Conservation (phyloP, 2,329 filamentous ascomycete species). For the Thielaviopsis punctulata region DNA sequence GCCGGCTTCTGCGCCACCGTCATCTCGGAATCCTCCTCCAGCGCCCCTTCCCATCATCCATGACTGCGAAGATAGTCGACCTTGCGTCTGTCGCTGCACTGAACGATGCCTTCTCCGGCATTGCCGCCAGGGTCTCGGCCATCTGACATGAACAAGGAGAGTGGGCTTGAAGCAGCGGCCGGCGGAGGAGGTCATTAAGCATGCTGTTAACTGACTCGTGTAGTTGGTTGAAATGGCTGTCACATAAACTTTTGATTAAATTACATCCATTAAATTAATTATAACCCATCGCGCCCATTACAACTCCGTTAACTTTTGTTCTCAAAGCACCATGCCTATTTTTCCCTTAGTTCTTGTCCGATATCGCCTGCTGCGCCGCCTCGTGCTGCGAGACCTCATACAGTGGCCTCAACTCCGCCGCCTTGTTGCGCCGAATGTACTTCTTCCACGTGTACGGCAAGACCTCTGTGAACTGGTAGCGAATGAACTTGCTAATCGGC, state of each 20-base stretch:
- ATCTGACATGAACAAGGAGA: constrained; percentile 19
- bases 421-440: constrained; percentile 13
- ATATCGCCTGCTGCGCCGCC: background rate
- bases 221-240: background rate
- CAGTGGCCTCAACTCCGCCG: constrained; percentile 6
- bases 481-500: constrained; percentile 23
- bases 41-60: constrained; percentile 19
- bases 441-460: constrained; percentile 23
- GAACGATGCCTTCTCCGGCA: constrained; percentile 31
- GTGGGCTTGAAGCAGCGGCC: constrained; percentile 3
- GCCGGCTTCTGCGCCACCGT: constrained; percentile 34
- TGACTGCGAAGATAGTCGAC: constrained; percentile 29
- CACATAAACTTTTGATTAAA: background rate
- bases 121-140: constrained; percentile 36
- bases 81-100: constrained; percentile 32
- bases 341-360: background rate
- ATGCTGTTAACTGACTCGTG: background rate
- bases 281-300: too few species aligned
- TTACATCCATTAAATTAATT: background rate
- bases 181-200: constrained; percentile 2
- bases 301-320: background rate
- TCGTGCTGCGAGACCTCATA: constrained; percentile 9
- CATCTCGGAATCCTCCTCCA: constrained; percentile 31
- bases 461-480: constrained; percentile 23
- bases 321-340: background rate